Conservation (phyloP, 1,139 yeast genomes). For the Protomyces inundatus region DNA sequence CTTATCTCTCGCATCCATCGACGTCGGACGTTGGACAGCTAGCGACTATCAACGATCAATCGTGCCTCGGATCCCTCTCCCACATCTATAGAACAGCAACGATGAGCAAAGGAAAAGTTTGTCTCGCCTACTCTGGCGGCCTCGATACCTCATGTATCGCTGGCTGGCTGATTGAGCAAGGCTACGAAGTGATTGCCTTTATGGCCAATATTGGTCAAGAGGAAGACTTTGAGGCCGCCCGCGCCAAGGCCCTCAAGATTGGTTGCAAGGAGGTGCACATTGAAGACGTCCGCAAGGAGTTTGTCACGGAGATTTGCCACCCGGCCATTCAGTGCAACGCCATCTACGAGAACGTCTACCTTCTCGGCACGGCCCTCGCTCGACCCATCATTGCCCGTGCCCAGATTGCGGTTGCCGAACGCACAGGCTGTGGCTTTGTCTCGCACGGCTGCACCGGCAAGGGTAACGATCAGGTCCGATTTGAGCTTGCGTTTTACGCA, state of each 20-base stretch:
- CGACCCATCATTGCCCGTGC: conserved; percentile 99
- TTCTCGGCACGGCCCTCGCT: conserved; percentile 93
- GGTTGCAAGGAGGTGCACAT: conserved; percentile 95
- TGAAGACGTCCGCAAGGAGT: conserved; percentile 91
- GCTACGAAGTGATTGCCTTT: conserved; percentile 96
- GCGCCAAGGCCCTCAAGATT: conserved; percentile 88
- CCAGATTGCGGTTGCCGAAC: conserved; percentile 92
- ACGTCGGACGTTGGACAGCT: too few species aligned
- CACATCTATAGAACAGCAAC: background rate
- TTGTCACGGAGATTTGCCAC: conserved; percentile 79
- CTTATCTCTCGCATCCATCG: too few species aligned
- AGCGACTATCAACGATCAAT: too few species aligned
- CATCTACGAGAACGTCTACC: conserved; percentile 91
- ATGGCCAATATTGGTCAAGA: conserved; percentile 44
- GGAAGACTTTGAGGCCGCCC: conserved; percentile 97
- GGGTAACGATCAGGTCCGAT: conserved; percentile 98
- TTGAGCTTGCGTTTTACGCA: conserved; percentile 93
- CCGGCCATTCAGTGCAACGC: conserved; percentile 98
- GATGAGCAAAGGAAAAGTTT: conserved; percentile 25
- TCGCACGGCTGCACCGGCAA: conserved; percentile 99
- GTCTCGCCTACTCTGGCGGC: conserved; percentile 99
- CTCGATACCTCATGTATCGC: conserved; percentile 94
- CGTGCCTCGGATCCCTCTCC: too few species aligned
- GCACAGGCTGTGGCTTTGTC: conserved; percentile 96
- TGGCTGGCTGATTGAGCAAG: conserved; percentile 97